phyloP scores from a whole-genome alignment of 2,329 filamentous ascomycete genomes.

The Diaporthe sp. region DNA sequence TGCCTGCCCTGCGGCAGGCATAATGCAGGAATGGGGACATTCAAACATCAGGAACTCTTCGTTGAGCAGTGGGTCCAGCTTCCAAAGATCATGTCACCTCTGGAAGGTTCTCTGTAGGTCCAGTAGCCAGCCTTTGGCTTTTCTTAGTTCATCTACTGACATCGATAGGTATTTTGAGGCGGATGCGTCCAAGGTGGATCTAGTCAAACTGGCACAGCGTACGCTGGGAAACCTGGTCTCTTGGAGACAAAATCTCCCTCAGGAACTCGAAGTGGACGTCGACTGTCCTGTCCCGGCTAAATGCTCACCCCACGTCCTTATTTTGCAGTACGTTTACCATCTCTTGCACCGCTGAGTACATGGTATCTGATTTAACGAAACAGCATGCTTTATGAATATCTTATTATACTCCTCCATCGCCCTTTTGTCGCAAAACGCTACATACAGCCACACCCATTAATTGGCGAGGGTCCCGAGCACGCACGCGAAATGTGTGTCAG shows the following conservation, averaged over 20 bases:
- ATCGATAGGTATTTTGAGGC: background rate
- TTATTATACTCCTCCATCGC: slow-evolving; percentile 1
- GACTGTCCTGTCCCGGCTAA: background rate
- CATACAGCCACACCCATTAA: background rate
- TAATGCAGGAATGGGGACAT: background rate
- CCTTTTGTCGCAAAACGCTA: slow-evolving; percentile 18
- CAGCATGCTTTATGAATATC: slow-evolving; percentile 8
- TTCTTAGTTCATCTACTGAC: background rate
- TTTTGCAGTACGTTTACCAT: background rate
- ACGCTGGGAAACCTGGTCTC: background rate
- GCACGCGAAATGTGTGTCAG: slow-evolving; percentile 14
- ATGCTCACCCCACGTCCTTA: background rate
- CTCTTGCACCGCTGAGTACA: no score
- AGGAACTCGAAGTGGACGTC: background rate
- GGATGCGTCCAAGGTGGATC: background rate
- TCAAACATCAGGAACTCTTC: background rate
- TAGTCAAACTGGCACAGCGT: background rate
- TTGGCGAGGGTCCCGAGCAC: background rate
- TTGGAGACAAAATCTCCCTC: background rate
- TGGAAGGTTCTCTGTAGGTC: background rate
- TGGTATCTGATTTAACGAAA: background rate
- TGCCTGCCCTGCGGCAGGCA: background rate
- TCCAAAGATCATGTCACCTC: background rate
- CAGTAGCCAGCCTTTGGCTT: no score
- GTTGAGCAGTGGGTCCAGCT: slow-evolving; percentile 16